Conservation (phyloP, 2,329 filamentous ascomycete genomes). For the Niveomyces coronatus region DNA sequence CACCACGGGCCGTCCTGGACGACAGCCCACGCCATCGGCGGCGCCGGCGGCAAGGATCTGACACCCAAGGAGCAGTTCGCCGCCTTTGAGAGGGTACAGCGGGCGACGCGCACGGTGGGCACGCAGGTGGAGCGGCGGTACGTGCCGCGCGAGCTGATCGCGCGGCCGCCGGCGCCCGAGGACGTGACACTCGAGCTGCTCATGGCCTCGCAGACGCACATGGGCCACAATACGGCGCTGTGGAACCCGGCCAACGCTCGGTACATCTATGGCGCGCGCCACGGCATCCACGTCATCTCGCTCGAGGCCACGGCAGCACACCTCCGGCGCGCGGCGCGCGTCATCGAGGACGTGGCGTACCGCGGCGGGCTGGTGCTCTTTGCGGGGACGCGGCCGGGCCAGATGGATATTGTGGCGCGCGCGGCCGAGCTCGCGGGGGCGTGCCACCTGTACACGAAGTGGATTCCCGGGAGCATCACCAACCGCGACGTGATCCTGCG, state of each 20-base stretch:
- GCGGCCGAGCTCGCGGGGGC: constrained; percentile 68
- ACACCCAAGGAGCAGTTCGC: constrained; percentile 29
- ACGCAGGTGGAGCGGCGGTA: constrained; percentile 45
- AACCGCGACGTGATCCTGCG: constrained; percentile 86
- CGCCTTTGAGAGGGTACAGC: constrained; percentile 28
- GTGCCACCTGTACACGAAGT: constrained; percentile 86
- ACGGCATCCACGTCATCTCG: constrained; percentile 86
- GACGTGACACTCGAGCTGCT: constrained; percentile 87
- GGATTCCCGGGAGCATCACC: constrained; percentile 85
- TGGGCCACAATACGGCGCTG: constrained; percentile 80
- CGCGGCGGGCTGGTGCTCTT: constrained; percentile 81
- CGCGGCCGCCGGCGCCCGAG: constrained; percentile 62
- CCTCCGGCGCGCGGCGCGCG: constrained; percentile 82
- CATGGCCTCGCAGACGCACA: constrained; percentile 75
- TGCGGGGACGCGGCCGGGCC: constrained; percentile 75
- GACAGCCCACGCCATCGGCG: constrained; percentile 24
- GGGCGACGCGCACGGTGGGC: constrained; percentile 37
- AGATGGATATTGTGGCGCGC: constrained; percentile 68
- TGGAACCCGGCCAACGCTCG: constrained; percentile 93
- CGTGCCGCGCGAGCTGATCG: constrained; percentile 53
- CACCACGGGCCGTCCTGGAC: constrained; percentile 14
- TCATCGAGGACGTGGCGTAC: constrained; percentile 79
- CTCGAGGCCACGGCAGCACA: constrained; percentile 83
- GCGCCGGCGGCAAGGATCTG: constrained; percentile 24
- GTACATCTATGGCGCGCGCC: constrained; percentile 85